Evolutionary conservation across 148 eudicot genomes (phyloP).

Genomic region (Silene conica): DNA sequence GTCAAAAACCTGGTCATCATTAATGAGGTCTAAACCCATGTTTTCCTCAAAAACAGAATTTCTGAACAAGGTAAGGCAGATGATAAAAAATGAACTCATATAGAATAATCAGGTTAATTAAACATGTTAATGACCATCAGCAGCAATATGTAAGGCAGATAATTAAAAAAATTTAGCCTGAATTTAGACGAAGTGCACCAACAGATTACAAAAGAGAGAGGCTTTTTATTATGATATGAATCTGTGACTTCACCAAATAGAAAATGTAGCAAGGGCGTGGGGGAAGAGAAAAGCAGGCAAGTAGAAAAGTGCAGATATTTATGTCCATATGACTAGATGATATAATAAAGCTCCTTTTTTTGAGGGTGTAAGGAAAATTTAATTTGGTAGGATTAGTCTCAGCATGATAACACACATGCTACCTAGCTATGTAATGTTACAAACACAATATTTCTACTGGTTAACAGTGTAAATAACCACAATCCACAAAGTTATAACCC

Average conservation of each 20-base stretch:
- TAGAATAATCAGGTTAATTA: background rate
- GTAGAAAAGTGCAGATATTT: background rate
- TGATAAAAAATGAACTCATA: background rate
- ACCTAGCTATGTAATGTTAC: background rate
- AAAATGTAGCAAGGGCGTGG: background rate
- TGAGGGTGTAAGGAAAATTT: background rate
- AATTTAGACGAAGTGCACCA: background rate
- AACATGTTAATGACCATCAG: background rate
- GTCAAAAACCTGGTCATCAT: too few species aligned
- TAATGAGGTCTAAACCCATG: too few species aligned
- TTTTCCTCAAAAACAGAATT: too few species aligned
- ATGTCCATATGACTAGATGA: background rate
- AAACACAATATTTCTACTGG: background rate
- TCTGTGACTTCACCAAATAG: background rate
- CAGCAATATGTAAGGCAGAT: background rate
- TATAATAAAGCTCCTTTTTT: background rate
- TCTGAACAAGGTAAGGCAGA: too few species aligned
- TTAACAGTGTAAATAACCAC: background rate
- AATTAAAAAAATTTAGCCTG: background rate
- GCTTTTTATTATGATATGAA: background rate
- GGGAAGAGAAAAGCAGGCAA: background rate
- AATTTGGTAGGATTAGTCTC: background rate
- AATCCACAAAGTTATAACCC: background rate
- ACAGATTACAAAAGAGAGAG: background rate
- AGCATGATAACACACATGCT: constrained; percentile 1